phyloP scores from a whole-genome alignment of 1,284 basidiomycete genomes.

The Vanrija humicola region DNA sequence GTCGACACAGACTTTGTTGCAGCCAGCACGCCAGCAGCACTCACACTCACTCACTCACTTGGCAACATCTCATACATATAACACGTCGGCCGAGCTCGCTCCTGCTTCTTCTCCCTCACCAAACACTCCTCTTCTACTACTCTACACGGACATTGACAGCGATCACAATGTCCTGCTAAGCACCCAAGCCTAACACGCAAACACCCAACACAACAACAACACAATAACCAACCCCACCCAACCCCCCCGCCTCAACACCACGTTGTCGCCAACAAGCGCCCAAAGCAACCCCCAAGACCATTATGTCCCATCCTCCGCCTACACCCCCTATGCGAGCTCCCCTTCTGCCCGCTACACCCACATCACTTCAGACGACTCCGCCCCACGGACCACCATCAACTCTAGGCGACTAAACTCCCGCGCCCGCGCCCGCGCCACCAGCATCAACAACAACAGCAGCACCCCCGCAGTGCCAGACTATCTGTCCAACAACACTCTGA shows the following conservation, averaged over 20 bases:
- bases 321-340: neutral
- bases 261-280: neutral
- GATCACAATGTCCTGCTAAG: neutral
- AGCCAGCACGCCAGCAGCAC: no score
- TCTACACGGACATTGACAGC: neutral
- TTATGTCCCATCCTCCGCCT: neutral
- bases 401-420: slow-evolving; percentile 6
- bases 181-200: neutral
- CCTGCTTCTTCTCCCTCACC: neutral
- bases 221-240: no score
- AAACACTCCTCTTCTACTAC: neutral
- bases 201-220: no score
- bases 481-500: neutral
- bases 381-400: neutral
- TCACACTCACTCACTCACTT: no score
- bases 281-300: neutral
- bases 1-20: no score
- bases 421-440: neutral
- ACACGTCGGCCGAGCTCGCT: no score
- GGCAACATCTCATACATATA: no score
- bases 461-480: neutral
- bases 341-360: neutral
- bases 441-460: neutral
- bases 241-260: neutral
- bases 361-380: neutral